These are phyloP conservation scores for Gossypium anomalum DNA, from an alignment of 345 rosid genomes.

Conservation along the genomic window DNA sequence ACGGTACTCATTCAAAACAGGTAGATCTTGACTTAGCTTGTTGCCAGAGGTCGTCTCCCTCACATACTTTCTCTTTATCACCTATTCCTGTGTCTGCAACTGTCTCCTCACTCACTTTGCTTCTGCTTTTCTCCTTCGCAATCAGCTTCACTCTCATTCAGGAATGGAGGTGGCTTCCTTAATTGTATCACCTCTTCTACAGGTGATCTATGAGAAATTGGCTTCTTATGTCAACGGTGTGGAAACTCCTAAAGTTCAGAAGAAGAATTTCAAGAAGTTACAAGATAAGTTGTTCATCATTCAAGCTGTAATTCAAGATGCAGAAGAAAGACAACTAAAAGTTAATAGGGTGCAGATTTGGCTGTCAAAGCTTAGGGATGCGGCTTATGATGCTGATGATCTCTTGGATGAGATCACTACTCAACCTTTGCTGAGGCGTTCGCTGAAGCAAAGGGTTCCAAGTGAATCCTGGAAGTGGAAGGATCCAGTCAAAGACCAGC, in stretches of 20 bases:
- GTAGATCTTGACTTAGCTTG: not conserved
- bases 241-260: not conserved
- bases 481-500: not conserved
- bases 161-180: constrained; percentile 14
- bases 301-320: constrained; percentile 24
- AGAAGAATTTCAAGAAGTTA: constrained; percentile 11
- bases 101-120: not conserved
- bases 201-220: constrained; percentile 18
- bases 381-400: constrained; percentile 18
- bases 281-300: not conserved
- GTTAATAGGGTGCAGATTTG: constrained; percentile 18
- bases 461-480: not conserved
- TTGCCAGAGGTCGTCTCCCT: not conserved
- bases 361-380: constrained; percentile 19
- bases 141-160: not conserved
- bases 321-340: constrained; percentile 16
- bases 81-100: not conserved
- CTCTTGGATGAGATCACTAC: constrained; percentile 13
- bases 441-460: not conserved
- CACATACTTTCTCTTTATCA: not conserved
- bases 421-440: not conserved
- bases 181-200: constrained; percentile 21
- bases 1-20: not conserved
- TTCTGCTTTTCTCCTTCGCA: not conserved
- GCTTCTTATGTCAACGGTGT: not conserved